A percentile compares a stretch with the other conserved stretches of the same genome.
Evolutionary conservation across 2,329 filamentous ascomycete genomes (phyloP).

Genomic region (Macrophomina pseudophaseolina): DNA sequence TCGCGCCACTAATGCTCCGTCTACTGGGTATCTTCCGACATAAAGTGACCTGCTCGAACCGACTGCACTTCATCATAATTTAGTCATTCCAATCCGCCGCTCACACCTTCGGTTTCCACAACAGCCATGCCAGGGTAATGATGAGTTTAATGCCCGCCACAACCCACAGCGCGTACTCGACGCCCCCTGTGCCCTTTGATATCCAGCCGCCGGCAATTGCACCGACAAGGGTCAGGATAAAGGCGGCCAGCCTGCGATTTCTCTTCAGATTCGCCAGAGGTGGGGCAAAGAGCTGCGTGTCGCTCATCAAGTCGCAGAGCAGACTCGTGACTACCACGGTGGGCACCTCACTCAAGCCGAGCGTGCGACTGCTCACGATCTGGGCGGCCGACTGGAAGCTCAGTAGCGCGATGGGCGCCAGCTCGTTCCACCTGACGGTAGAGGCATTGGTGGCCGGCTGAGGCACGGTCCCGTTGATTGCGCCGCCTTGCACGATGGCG

Average conservation of each 20-base stretch:
- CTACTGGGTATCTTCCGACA: background rate
- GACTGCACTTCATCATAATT: background rate
- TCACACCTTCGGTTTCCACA: conserved; percentile 12
- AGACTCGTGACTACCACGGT: conserved; percentile 82
- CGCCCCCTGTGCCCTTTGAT: conserved; percentile 57
- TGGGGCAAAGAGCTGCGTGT: conserved; percentile 56
- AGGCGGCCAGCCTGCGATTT: conserved; percentile 58
- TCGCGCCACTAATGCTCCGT: background rate
- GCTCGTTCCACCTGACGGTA: conserved; percentile 61
- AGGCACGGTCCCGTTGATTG: conserved; percentile 60
- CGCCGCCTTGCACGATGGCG: conserved; percentile 51
- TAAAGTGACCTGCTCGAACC: background rate
- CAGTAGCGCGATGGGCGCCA: conserved; percentile 70
- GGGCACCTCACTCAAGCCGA: conserved; percentile 73
- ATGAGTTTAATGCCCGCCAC: conserved; percentile 48
- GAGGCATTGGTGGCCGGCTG: conserved; percentile 30
- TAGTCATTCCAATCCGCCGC: too few species aligned
- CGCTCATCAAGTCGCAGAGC: conserved; percentile 80
- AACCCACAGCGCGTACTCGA: conserved; percentile 58
- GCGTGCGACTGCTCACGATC: conserved; percentile 72
- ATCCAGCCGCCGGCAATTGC: conserved; percentile 61
- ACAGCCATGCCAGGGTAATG: conserved; percentile 46
- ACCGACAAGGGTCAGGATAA: conserved; percentile 58
- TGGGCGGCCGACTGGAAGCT: conserved; percentile 81
- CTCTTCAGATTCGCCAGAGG: conserved; percentile 55